phyloP scores from a whole-genome alignment of 768 basidiomycete species.

The Hericium rajendrae region DNA sequence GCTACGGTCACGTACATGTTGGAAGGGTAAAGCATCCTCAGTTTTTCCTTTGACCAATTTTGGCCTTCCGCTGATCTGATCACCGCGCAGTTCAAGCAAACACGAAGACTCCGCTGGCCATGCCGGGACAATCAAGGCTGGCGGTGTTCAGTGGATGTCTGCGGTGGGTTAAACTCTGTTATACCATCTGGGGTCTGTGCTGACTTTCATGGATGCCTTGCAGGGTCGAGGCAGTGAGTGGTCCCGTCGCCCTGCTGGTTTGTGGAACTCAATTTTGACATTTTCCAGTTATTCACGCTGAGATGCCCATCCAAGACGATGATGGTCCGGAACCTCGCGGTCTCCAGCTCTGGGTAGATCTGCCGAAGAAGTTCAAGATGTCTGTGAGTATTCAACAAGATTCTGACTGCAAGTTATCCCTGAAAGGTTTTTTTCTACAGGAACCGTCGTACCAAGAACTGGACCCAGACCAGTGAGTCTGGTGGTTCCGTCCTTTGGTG shows the following conservation, averaged over 20 bases:
- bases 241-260: too few species aligned
- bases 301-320: slow-evolving; percentile 76
- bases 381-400: slow-evolving; percentile 31
- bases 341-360: slow-evolving; percentile 81
- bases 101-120: slow-evolving; percentile 94
- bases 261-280: background rate
- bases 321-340: slow-evolving; percentile 69
- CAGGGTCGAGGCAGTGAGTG: slow-evolving; percentile 47
- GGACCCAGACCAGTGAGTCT: slow-evolving; percentile 41
- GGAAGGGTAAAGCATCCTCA: slow-evolving; percentile 42
- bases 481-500: background rate
- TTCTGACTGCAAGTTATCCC: background rate
- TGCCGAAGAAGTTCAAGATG: slow-evolving; percentile 79
- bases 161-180: slow-evolving; percentile 39
- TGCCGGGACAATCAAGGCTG: slow-evolving; percentile 61
- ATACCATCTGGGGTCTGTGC: background rate
- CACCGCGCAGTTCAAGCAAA: slow-evolving; percentile 39
- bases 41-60: too few species aligned
- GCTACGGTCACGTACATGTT: slow-evolving; percentile 87
- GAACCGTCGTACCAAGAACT: slow-evolving; percentile 85
- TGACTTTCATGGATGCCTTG: background rate
- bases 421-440: slow-evolving; percentile 15
- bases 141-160: slow-evolving; percentile 95
- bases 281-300: slow-evolving; percentile 54
- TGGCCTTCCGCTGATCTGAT: background rate